These are phyloP conservation scores for Magnaporthiopsis rhizophila DNA, from an alignment of 2,329 filamentous ascomycete genomes.

Conservation along the genomic window DNA sequence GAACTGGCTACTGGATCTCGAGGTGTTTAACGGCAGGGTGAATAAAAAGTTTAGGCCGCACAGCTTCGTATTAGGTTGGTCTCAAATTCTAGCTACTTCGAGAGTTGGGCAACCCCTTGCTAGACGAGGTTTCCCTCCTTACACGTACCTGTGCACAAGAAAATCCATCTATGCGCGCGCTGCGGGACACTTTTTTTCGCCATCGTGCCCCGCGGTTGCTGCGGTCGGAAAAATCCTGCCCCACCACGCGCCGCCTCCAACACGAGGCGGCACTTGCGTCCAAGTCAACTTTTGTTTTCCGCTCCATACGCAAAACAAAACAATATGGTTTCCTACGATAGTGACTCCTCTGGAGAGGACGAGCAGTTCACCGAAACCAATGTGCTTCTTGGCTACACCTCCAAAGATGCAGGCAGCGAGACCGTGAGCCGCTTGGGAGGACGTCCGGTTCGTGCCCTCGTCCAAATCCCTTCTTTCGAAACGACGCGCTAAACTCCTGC, in stretches of 20 bases:
- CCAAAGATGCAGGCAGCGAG: constrained; percentile 71
- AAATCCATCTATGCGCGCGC: not conserved
- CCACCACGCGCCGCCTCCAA: constrained; percentile 11
- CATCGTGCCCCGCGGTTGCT: constrained; percentile 3
- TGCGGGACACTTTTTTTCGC: constrained; percentile 3
- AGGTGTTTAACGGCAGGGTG: constrained; percentile 27
- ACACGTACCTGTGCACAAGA: no score
- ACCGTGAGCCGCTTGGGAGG: constrained; percentile 83
- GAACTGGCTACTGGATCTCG: constrained; percentile 18
- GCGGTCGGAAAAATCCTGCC: constrained; percentile 4
- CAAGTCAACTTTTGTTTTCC: not conserved
- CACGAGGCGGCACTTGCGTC: constrained; percentile 12
- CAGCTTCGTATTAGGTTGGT: not conserved
- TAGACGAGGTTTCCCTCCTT: not conserved
- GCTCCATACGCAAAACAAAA: not conserved
- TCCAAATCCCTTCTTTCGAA: not conserved
- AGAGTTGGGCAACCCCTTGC: not conserved
- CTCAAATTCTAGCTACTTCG: no score
- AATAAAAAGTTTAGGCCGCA: constrained; percentile 8
- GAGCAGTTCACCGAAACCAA: constrained; percentile 71
- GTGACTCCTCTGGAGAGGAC: constrained; percentile 70
- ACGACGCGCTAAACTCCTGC: not conserved
- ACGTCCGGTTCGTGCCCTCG: constrained; percentile 54
- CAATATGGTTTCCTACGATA: constrained; percentile 72
- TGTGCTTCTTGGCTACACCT: constrained; percentile 84